Evolutionary conservation across 495 filamentous ascomycete genomes (phyloP).

Genomic region (Penicillium goetzii): DNA sequence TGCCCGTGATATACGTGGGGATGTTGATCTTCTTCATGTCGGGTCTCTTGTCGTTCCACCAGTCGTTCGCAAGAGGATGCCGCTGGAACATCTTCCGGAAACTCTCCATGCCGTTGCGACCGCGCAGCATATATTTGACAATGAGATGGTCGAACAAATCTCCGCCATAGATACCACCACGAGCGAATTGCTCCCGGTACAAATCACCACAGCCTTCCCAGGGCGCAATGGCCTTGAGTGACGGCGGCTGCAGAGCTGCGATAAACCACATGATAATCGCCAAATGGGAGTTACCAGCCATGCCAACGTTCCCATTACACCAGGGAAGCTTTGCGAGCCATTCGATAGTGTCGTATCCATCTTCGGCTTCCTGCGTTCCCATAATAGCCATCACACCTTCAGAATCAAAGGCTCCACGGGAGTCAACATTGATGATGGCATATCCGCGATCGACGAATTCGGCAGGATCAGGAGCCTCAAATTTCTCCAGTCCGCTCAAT

Average conservation of each 20-base stretch:
- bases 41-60: conserved; percentile 36
- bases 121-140: conserved; percentile 31
- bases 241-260: conserved; percentile 43
- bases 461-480: conserved; percentile 51
- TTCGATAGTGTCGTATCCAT: conserved; percentile 51
- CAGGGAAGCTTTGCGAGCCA: conserved; percentile 43
- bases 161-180: conserved; percentile 37
- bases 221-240: conserved; percentile 48
- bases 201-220: conserved; percentile 52
- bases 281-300: conserved; percentile 47
- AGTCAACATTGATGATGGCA: conserved; percentile 49
- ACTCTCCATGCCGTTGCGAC: conserved; percentile 35
- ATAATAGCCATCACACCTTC: conserved; percentile 45
- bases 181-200: conserved; percentile 45
- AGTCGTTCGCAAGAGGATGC: conserved; percentile 25
- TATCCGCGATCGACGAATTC: conserved; percentile 47
- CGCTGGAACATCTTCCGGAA: conserved; percentile 37
- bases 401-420: conserved; percentile 43
- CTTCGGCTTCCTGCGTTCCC: conserved; percentile 49
- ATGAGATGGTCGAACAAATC: conserved; percentile 37
- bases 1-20: conserved; percentile 36
- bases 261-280: conserved; percentile 49
- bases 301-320: conserved; percentile 50
- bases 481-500: conserved; percentile 42
- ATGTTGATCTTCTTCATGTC: conserved; percentile 24